A percentile compares a stretch with the other conserved stretches of the same genome.
phyloP scores from a whole-genome alignment of 305 asterid genomes.

The Fraxinus ornus region DNA sequence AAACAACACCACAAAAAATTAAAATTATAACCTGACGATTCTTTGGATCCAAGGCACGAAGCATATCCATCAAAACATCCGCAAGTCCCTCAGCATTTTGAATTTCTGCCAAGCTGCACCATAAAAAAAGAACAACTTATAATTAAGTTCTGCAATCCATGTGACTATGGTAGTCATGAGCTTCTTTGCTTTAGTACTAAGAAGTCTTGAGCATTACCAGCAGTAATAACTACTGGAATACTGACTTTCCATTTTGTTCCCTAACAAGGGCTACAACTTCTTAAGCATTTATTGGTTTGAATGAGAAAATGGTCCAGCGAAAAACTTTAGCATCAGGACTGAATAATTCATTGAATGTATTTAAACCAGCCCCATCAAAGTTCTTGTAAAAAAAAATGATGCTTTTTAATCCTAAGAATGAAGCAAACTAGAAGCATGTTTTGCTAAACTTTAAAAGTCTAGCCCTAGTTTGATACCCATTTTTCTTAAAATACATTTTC shows the following conservation, averaged over 20 bases:
- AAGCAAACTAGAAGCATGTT: background rate
- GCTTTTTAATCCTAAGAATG: background rate
- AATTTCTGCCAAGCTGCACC: conserved; percentile 72
- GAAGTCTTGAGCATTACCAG: background rate
- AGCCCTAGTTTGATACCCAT: no score
- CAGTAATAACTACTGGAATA: background rate
- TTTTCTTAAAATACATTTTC: no score
- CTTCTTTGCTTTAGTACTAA: background rate
- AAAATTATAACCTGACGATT: conserved; percentile 60
- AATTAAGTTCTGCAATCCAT: background rate
- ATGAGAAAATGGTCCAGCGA: background rate
- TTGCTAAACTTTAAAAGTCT: background rate
- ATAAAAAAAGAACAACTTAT: background rate
- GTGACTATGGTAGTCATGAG: background rate
- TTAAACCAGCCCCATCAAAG: background rate
- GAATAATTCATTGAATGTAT: background rate
- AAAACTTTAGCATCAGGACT: background rate
- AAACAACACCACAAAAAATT: background rate
- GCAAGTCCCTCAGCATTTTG: conserved; percentile 84
- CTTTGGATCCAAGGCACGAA: conserved; percentile 74
- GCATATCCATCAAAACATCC: conserved; percentile 85
- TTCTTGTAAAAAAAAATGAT: background rate
- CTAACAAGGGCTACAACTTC: background rate
- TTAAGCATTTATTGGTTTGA: background rate
- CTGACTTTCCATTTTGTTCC: background rate